Base-by-base conservation (phyloP, 805 yeast genomes). In the Saccharomycopsis fodiens region DNA sequence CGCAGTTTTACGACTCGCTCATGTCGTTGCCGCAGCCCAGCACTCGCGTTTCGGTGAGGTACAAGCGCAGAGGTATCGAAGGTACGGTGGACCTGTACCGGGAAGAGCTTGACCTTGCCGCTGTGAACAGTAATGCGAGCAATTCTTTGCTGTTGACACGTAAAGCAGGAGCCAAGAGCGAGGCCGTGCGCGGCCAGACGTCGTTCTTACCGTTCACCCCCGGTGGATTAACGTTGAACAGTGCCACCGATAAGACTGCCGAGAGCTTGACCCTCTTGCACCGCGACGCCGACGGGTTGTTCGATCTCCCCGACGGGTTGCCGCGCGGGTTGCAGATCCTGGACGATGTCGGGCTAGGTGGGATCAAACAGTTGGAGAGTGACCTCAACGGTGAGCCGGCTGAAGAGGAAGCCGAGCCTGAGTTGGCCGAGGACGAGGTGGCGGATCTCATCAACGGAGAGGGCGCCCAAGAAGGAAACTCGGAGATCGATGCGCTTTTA, bases 171-270 rank as follows among this genome's bases (percentile, higher is more conserved):
- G 70, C 82, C 4, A 76, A 76, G 52, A 67, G 67, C n/a, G 82
- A 78, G 35, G 67, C 79, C 1, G 64, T 86, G 2, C 67, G 71
- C 39, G 97, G 97, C 0, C 69, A 78, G 3, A 71, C 94, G 0
- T 73, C 78, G 16, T 84, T 74, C 55, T 64, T 91, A 56, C 98
- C 98, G 0, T 93, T 93, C 59, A 80, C 82, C 47, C 98, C 98
- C 0, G 97, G 98, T 53, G 97, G 97, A 2, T 54, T 76, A n/a
- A 64, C 64, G 2, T 56, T 64, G 53, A 55, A 56, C 10, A 19
- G 32, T 12, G 20, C 48, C 3, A 10, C 22, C 12, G 41, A 52
- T 22, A 29, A 60, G 56, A 56, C 60, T 19, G 56, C 57, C 6
- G 73, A 68, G 42, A 63, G 60, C 3, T 58, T 68, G 0, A 54